These are phyloP conservation scores for Amoebophrya sp. DNA, from an alignment of 169 alveolate genomes.

Conservation along the genomic window DNA sequence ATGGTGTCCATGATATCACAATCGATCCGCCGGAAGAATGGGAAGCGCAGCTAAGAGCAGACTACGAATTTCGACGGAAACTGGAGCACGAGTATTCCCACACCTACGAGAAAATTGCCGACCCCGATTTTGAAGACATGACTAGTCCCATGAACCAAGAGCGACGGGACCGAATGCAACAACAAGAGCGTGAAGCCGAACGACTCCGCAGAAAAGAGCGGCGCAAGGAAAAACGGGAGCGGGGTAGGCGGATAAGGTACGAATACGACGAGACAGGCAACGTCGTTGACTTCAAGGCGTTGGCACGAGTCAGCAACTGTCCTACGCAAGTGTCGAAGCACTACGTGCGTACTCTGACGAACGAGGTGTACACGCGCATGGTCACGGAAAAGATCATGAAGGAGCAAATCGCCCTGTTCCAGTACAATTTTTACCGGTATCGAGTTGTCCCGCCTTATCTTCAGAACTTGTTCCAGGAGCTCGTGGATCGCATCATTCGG, in stretches of 20 bases:
- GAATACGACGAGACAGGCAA: not conserved
- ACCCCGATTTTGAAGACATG: not conserved
- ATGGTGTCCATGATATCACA: not conserved
- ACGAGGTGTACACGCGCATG: not conserved
- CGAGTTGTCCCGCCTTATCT: not conserved
- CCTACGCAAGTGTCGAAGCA: not conserved
- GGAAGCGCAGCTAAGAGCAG: not conserved
- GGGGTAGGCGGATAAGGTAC: not conserved
- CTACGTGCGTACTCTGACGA: not conserved
- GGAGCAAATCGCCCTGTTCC: not conserved
- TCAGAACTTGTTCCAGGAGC: not conserved
- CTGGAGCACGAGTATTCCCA: not conserved
- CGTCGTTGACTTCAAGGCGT: not conserved
- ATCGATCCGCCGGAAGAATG: slow-evolving; percentile 12
- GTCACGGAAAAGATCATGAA: not conserved
- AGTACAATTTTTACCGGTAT: slow-evolving; percentile 1
- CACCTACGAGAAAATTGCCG: slow-evolving; percentile 2
- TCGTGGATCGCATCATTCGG: not conserved
- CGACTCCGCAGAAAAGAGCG: not conserved
- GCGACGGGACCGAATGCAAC: not conserved
- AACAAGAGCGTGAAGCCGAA: not conserved
- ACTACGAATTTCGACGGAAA: not conserved
- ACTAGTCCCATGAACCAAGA: not conserved
- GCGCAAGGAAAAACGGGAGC: not conserved
- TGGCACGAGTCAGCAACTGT: not conserved